A percentile compares a stretch with the other conserved stretches of the same genome.
phyloP scores from a whole-genome alignment of 2,329 filamentous ascomycete species.

The Paecilomyces dactylethromorphus region DNA sequence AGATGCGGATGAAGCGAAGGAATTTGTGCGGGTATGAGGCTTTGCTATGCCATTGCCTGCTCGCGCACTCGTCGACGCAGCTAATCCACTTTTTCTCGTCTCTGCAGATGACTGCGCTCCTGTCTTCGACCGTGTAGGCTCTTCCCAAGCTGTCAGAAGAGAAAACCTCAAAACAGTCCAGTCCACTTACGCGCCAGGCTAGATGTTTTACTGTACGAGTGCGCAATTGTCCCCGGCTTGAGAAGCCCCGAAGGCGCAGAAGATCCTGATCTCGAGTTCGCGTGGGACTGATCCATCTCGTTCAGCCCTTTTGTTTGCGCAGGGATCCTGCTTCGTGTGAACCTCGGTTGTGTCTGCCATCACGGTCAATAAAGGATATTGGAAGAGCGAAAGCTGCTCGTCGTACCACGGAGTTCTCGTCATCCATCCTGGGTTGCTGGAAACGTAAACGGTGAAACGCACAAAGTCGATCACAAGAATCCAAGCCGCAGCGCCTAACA shows the following conservation, averaged over 20 bases:
- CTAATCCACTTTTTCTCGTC: constrained; percentile 14
- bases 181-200: constrained; percentile 32
- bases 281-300: constrained; percentile 47
- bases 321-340: constrained; percentile 23
- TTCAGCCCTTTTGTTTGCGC: constrained; percentile 27
- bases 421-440: constrained; percentile 20
- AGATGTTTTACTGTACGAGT: constrained; percentile 48
- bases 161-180: constrained; percentile 11
- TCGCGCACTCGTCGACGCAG: constrained; percentile 13
- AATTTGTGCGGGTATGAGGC: constrained; percentile 32
- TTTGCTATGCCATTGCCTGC: constrained; percentile 35
- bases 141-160: constrained; percentile 28
- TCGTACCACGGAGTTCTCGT: constrained; percentile 23
- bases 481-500: neutral
- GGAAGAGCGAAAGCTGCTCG: neutral
- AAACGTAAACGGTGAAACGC: neutral
- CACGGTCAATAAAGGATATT: neutral
- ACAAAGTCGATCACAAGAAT: neutral
- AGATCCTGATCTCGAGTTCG: constrained; percentile 41
- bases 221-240: constrained; percentile 34
- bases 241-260: constrained; percentile 32
- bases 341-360: constrained; percentile 18
- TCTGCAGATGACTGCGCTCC: constrained; percentile 45
- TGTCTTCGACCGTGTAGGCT: constrained; percentile 44
- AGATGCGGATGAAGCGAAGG: constrained; percentile 28